Percentiles rank a stretch among this genome's conserved stretches.
Evolutionary conservation across 2,329 filamentous ascomycete species (phyloP).

Genomic region (Verticillium albo-atrum): DNA sequence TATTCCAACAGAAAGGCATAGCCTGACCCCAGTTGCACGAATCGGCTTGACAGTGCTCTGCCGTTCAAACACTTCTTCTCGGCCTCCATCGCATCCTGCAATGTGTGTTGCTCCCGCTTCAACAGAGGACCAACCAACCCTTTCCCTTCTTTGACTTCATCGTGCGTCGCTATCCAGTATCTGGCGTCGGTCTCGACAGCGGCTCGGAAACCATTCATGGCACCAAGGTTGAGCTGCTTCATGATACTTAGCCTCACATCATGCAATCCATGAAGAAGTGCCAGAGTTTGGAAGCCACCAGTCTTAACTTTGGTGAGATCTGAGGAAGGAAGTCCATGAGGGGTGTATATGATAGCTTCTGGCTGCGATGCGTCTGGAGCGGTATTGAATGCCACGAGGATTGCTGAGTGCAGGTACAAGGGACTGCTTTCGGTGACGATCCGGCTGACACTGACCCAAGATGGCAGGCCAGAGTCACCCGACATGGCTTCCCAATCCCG

Average conservation of each 20-base stretch:
- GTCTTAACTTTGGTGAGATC: constrained; percentile 38
- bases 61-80: constrained; percentile 22
- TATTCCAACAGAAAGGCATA: constrained; percentile 43
- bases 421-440: constrained; percentile 49
- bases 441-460: constrained; percentile 58
- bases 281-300: constrained; percentile 46
- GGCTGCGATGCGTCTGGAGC: constrained; percentile 45
- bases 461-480: constrained; percentile 34
- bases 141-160: constrained; percentile 56
- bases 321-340: constrained; percentile 10
- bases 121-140: constrained; percentile 53
- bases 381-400: constrained; percentile 50
- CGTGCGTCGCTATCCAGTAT: constrained; percentile 64
- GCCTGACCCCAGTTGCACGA: constrained; percentile 51
- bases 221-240: constrained; percentile 61
- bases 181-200: constrained; percentile 46
- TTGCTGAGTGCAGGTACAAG: constrained; percentile 57
- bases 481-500: constrained; percentile 18
- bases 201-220: constrained; percentile 54
- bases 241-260: constrained; percentile 46
- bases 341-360: constrained; percentile 10
- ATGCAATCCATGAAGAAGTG: constrained; percentile 60
- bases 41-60: constrained; percentile 36
- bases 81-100: constrained; percentile 36
- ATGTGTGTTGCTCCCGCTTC: constrained; percentile 34